Evolutionary conservation across 2,329 filamentous ascomycete genomes (phyloP).

Genomic region (Phoma sp.): DNA sequence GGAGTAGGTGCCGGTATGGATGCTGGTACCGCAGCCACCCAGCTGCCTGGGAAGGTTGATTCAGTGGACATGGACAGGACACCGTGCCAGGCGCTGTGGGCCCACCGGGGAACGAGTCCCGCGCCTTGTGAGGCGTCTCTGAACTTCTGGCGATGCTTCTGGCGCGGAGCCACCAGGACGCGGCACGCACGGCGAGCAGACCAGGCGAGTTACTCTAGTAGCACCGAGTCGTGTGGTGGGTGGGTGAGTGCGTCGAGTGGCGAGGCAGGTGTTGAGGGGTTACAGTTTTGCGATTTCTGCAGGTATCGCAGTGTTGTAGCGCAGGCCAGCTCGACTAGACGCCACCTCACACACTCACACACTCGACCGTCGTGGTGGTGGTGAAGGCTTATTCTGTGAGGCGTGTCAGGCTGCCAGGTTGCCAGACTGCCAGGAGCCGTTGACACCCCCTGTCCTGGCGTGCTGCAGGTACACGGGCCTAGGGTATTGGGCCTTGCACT

Average conservation of each 20-base stretch:
- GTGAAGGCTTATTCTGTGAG: too few relatives aligned
- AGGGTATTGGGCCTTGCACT: not conserved
- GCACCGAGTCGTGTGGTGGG: slow-evolving; percentile 21
- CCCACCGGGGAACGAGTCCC: slow-evolving; percentile 44
- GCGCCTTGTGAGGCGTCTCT: slow-evolving; percentile 32
- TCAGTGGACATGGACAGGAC: slow-evolving; percentile 12
- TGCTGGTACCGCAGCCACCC: slow-evolving; percentile 23
- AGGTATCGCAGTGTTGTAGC: too few relatives aligned
- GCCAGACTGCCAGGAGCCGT: slow-evolving; percentile 11
- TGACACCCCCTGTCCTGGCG: slow-evolving; percentile 26
- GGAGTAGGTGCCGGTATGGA: too few relatives aligned
- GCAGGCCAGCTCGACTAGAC: too few relatives aligned
- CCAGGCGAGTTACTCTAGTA: not conserved
- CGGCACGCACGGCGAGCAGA: slow-evolving; percentile 32
- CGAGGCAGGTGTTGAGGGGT: not conserved
- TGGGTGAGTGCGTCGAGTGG: slow-evolving; percentile 8
- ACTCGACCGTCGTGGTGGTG: too few relatives aligned
- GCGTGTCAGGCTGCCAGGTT: too few relatives aligned
- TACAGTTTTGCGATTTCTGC: too few relatives aligned
- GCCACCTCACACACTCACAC: too few relatives aligned
- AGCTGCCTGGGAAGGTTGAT: slow-evolving; percentile 36
- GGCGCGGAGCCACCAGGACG: slow-evolving; percentile 31
- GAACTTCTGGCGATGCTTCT: slow-evolving; percentile 39
- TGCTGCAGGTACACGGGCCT: slow-evolving; percentile 29
- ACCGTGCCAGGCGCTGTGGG: slow-evolving; percentile 23